Evolutionary conservation across 2,329 filamentous ascomycete species (phyloP), one percentile per base, ranked within the genome.

Genomic region (Microdochium trichocladiopsis): DNA sequence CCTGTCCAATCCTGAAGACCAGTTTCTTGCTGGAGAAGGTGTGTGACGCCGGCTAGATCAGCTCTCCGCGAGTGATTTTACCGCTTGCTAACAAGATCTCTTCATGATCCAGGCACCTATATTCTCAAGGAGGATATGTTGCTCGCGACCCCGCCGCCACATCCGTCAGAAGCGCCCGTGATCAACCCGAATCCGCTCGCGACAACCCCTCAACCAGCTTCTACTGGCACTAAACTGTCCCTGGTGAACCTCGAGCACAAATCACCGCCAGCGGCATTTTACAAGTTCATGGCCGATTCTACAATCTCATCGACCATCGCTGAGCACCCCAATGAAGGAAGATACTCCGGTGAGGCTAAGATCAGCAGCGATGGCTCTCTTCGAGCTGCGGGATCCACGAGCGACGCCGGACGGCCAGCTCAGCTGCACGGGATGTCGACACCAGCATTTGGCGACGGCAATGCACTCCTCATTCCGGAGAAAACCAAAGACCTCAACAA

Each of bases 21-120:
- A 95, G 66, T 86, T 99, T 60, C 84, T 96, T 45, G 91, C 93
- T 48, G 94, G 93, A 69, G 94, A 99, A 83, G 94, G 91, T 89
- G 22, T 18, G 21, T 45, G 41, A 6, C 55, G 12, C 45, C 49
- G 50, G 49, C 24, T 23, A 24, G 50, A 51, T 51, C 36, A 16
- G 33, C 37, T 10, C 14, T 14, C 37, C 21, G 10, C 33, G 36
- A 24, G 22, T 51, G 18, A 43, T 41, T 21, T 52, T 22, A 25
- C 28, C 25, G 47, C n/a, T 48, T 50, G 37, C 55, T 49, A 54
- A 49, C 10, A 31, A 49, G 24, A 48, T 23, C 24, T 54, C 36
- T 45, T 23, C 36, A 50, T 47, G 6, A 8, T 22, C 6, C 21
- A 94, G 90, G 92, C 63, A 93, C 89, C 55, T 99, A 99, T 65